phyloP scores from a whole-genome alignment of 148 eudicot genomes.

The Rhododendron henanense region DNA sequence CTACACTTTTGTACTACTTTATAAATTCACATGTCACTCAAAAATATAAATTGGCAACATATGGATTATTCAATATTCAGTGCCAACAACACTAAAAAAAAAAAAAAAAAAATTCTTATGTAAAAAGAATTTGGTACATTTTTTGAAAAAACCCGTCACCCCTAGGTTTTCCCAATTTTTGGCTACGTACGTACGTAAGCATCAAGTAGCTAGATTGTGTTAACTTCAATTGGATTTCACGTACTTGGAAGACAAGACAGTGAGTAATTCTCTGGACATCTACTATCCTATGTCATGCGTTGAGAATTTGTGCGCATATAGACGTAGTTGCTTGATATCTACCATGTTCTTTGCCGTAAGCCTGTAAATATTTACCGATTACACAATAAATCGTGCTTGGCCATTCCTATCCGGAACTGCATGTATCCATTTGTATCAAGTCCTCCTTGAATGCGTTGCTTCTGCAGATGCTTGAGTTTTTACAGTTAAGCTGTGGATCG shows the following conservation, averaged over 20 bases:
- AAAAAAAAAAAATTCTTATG: too few species aligned
- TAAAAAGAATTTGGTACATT: too few species aligned
- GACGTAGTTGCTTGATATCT: background rate
- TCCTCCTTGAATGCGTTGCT: too few species aligned
- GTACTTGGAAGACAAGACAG: background rate
- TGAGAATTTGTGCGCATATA: background rate
- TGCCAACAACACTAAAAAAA: too few species aligned
- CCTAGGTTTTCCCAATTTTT: too few species aligned
- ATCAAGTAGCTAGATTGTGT: background rate
- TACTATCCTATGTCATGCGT: background rate
- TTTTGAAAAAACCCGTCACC: too few species aligned
- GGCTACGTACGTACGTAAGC: background rate
- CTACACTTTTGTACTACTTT: too few species aligned
- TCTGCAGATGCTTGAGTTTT: background rate
- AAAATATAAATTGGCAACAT: too few species aligned
- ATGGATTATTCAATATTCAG: too few species aligned
- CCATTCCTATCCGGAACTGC: background rate
- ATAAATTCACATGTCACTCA: too few species aligned
- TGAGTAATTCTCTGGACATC: background rate
- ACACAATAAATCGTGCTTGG: background rate
- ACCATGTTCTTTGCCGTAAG: background rate
- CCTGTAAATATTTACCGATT: background rate
- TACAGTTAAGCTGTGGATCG: slow-evolving; percentile 63
- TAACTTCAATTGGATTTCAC: background rate
- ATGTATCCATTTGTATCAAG: background rate